Base-by-base conservation (phyloP, 2,329 filamentous ascomycete genomes). In the Monascus ruber region DNA sequence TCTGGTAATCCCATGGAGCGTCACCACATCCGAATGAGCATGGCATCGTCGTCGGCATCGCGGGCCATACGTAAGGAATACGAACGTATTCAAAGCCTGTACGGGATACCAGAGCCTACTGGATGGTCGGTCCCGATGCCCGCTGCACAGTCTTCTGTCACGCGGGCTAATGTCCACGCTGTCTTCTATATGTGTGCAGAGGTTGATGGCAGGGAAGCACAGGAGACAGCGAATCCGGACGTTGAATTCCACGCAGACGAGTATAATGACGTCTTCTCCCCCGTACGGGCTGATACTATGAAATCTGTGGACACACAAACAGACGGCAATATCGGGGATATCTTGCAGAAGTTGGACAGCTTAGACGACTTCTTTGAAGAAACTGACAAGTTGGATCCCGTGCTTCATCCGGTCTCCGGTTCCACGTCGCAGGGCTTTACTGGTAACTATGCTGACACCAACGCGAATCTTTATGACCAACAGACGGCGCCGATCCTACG, bases 111-210 rank as follows among this genome's bases (percentile, higher is more conserved):
- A 0, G 89, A 96, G 57, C 81, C 87, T 24, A 91, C 85, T 10
- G 91, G 91, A 2, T 98, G 91, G 91, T 91, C 91, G 0, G 86
- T 98, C 34, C 89, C 91, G 0, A 78, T 93, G 58, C 91, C 91
- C 10, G 89, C 89, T 1, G 82, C 84, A 40, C 89, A 94, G 65
- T 91, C 88, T 1, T 81, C 83, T 39, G 77, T 80, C 28, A 96
- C 91, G 4, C 76, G 91, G 41, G 77, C 81, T 42, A 98, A 98
- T 52, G 91, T 98, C 2, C 89, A 96, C 58, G 86, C 88, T 0
- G 88, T 91, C 1, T 96, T 95, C 62, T 94, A 94, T 62, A 94
- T 88, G 47, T 95, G 88, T 54, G 83, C 85, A 38, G 82, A 77
- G 45, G 71, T 76, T 4, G 72, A 75, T 38, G 66, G 67, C 24